These are phyloP conservation scores for Calonectria honghensis DNA, from an alignment of 2,329 filamentous ascomycete species.

Conservation along the genomic window DNA sequence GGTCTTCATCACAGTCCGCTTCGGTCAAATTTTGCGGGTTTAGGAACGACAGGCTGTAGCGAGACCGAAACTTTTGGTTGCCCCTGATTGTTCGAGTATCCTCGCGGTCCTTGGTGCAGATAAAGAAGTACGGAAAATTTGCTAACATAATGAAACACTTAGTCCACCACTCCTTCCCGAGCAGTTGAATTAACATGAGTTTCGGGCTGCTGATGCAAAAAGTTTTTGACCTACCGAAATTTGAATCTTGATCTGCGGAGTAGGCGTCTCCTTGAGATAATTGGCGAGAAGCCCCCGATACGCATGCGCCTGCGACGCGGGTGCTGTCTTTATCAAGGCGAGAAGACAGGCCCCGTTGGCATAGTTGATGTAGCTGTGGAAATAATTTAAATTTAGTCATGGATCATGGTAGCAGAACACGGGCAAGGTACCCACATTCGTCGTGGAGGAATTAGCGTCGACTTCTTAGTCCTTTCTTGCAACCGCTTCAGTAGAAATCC, in stretches of 20 bases:
- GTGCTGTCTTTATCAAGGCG: slow-evolving; percentile 31
- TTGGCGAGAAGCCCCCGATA: slow-evolving; percentile 34
- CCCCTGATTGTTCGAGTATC: slow-evolving; percentile 23
- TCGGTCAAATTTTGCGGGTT: background rate
- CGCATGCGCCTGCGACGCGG: slow-evolving; percentile 13
- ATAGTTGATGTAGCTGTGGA: slow-evolving; percentile 44
- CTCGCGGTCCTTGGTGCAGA: background rate
- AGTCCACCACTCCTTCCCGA: slow-evolving; percentile 26
- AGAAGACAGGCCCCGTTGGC: slow-evolving; percentile 26
- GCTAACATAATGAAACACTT: slow-evolving; percentile 38
- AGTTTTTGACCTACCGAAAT: slow-evolving; percentile 28
- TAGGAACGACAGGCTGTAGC: slow-evolving; percentile 30
- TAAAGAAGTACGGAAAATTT: slow-evolving; percentile 39
- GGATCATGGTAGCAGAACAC: background rate
- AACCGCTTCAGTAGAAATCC: background rate
- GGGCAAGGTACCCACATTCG: slow-evolving; percentile 14
- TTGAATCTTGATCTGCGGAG: slow-evolving; percentile 22
- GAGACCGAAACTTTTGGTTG: slow-evolving; percentile 16
- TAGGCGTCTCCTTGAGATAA: slow-evolving; percentile 38
- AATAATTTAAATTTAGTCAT: background rate
- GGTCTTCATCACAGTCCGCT: background rate
- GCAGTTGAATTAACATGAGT: background rate
- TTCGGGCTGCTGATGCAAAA: background rate
- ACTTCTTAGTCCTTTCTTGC: background rate
- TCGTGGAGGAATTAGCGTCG: background rate